phyloP scores from a whole-genome alignment of 75 land plant genomes.

The Pseudotsuga menziesii region DNA sequence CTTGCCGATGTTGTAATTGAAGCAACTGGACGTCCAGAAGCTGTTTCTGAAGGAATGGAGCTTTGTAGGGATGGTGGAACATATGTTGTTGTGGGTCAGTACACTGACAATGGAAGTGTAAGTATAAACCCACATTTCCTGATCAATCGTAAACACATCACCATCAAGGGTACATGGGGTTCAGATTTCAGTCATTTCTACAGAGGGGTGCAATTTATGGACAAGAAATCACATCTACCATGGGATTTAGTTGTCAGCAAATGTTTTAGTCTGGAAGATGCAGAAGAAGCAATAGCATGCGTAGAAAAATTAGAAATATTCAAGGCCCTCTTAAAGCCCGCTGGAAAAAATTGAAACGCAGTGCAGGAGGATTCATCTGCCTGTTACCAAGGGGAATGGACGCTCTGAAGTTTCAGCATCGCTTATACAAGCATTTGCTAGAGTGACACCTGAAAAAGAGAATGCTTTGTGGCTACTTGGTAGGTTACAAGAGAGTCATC shows the following conservation, averaged over 20 bases:
- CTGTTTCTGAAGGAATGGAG: slow-evolving; percentile 43
- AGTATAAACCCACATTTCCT: slow-evolving; percentile 35
- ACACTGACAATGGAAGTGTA: slow-evolving; percentile 53
- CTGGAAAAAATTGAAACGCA: neutral
- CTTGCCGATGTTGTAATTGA: slow-evolving; percentile 49
- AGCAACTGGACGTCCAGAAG: slow-evolving; percentile 50
- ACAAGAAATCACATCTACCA: slow-evolving; percentile 28
- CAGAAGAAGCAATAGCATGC: slow-evolving; percentile 26
- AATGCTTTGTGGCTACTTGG: too few species aligned
- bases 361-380: slow-evolving; percentile 3
- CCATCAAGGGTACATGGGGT: slow-evolving; percentile 49
- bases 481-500: too few species aligned
- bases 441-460: too few species aligned
- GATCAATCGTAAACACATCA: slow-evolving; percentile 48
- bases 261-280: slow-evolving; percentile 29
- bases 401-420: neutral
- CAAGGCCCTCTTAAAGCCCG: slow-evolving; percentile 31
- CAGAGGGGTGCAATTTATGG: slow-evolving; percentile 51
- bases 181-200: slow-evolving; percentile 57
- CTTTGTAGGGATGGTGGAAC: slow-evolving; percentile 52
- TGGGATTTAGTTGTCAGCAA: slow-evolving; percentile 40
- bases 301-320: slow-evolving; percentile 46
- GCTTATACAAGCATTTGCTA: too few species aligned
- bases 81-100: slow-evolving; percentile 49
- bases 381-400: neutral